Percentiles rank a stretch among this genome's conserved stretches.
Evolutionary conservation across 2,329 filamentous ascomycete species (phyloP).

Genomic region (Gnomoniopsis smithogilvyi): DNA sequence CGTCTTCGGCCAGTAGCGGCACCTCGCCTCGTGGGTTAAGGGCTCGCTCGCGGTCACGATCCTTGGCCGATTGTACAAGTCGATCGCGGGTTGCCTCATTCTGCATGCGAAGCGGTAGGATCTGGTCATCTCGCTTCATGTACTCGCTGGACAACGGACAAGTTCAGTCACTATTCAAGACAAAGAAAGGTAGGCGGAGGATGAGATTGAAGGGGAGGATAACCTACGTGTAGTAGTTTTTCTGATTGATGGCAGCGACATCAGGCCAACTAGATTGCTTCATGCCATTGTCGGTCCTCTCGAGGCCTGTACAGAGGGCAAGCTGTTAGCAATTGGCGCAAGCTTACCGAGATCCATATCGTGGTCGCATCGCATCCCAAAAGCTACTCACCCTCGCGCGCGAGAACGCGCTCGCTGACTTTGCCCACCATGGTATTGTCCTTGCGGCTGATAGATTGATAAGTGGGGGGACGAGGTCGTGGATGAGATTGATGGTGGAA

Average conservation of each 20-base stretch:
- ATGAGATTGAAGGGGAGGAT: neutral
- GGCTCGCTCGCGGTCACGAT: conserved; percentile 68
- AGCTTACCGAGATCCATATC: neutral
- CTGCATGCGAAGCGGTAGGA: conserved; percentile 82
- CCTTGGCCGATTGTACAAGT: conserved; percentile 81
- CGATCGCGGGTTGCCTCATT: conserved; percentile 81
- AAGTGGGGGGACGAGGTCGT: conserved; percentile 6
- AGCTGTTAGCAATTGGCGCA: conserved; percentile 12
- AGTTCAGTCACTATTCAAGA: conserved; percentile 21
- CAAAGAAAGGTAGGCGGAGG: neutral
- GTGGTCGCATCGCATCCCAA: neutral
- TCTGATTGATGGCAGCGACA: conserved; percentile 93
- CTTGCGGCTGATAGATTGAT: conserved; percentile 19
- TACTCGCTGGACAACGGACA: conserved; percentile 67
- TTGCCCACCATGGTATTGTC: conserved; percentile 54
- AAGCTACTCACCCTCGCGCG: conserved; percentile 53
- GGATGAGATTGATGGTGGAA: conserved; percentile 1
- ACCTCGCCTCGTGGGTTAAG: conserved; percentile 72
- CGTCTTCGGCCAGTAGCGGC: conserved; percentile 56
- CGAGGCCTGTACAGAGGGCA: conserved; percentile 63
- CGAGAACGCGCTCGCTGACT: conserved; percentile 63
- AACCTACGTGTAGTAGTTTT: conserved; percentile 94
- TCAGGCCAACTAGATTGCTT: conserved; percentile 92
- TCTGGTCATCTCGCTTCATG: conserved; percentile 96
- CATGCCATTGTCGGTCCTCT: conserved; percentile 98